phyloP scores from a whole-genome alignment of 176 grass and related monocot species.

The Triticum aestivum region IWGSC_CS_RefSeq_v2.1 NC_057808.1:482705641-482706140 shows the following conservation, averaged over 20 bases:
- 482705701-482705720: slow-evolving; percentile 73
- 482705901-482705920: slow-evolving; percentile 68
- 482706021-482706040: slow-evolving; percentile 84
- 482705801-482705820: slow-evolving; percentile 85
- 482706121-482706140: slow-evolving; percentile 90
- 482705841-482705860: slow-evolving; percentile 80
- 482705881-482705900: slow-evolving; percentile 85
- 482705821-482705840: slow-evolving; percentile 65
- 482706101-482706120: slow-evolving; percentile 82
- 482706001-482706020: slow-evolving; percentile 86
- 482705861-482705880: slow-evolving; percentile 89
- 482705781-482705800: slow-evolving; percentile 89
- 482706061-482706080: slow-evolving; percentile 74
- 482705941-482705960: slow-evolving; percentile 88
- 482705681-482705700: slow-evolving; percentile 70
- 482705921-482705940: slow-evolving; percentile 94
- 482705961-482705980: slow-evolving; percentile 84
- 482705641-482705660: neutral
- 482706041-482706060: slow-evolving; percentile 95
- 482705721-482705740: slow-evolving; percentile 83
- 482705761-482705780: slow-evolving; percentile 81
- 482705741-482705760: slow-evolving; percentile 89
- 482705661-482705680: neutral
- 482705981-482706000: slow-evolving; percentile 85
- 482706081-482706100: slow-evolving; percentile 76